phyloP scores from a whole-genome alignment of 2,329 filamentous ascomycete species.

The Alternaria sp. region DNA sequence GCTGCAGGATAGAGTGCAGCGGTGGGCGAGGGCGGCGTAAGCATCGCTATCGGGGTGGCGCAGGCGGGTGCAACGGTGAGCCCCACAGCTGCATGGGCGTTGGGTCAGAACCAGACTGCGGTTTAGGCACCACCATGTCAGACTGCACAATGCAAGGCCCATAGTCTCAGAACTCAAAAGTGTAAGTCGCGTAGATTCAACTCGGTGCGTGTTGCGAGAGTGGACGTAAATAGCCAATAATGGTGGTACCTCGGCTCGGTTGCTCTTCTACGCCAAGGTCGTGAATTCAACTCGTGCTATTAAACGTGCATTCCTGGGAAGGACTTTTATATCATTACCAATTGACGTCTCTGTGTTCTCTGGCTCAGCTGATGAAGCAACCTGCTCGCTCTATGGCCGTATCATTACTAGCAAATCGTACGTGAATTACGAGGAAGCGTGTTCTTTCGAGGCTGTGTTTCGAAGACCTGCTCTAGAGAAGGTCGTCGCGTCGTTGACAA shows the following conservation, averaged over 20 bases:
- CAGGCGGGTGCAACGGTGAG: constrained; percentile 27
- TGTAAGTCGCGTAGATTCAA: not conserved
- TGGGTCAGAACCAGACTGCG: constrained; percentile 2
- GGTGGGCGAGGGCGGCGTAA: constrained; percentile 42
- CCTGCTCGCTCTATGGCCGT: not conserved
- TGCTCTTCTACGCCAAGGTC: constrained; percentile 9
- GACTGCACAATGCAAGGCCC: not conserved
- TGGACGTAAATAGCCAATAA: not conserved
- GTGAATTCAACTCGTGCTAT: not conserved
- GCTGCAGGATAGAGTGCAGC: constrained; percentile 39
- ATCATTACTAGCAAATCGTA: not conserved
- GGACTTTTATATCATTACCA: not conserved
- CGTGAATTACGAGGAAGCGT: not conserved
- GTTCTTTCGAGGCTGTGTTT: not conserved
- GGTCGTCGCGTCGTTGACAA: not conserved
- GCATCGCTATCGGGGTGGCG: constrained; percentile 25
- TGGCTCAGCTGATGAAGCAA: not conserved
- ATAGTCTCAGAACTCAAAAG: not conserved
- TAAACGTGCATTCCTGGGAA: not conserved
- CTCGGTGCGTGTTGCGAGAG: constrained; percentile 1
- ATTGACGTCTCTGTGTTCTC: not conserved
- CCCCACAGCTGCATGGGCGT: constrained; percentile 17
- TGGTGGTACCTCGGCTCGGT: constrained; percentile 8
- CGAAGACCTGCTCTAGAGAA: not conserved
- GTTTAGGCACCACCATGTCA: not conserved